Conservation (phyloP, 805 yeast species). For the Myxozyma lipomycoides region DNA sequence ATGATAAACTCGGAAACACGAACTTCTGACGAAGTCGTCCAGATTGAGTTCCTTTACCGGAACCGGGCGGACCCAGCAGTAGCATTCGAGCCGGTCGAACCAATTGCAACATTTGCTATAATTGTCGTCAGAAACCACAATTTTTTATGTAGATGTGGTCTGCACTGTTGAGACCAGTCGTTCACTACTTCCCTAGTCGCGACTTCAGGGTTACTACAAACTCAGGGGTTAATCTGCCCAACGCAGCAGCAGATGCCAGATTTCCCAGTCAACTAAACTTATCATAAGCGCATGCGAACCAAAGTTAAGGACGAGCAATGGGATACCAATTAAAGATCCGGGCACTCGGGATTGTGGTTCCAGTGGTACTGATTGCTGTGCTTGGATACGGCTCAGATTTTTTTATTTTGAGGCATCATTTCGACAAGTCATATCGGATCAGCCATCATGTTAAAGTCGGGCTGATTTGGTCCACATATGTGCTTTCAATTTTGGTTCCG, state of each 20-base stretch:
- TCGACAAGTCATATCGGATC: slow-evolving; percentile 25
- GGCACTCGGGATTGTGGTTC: slow-evolving; percentile 45
- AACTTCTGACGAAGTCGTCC: slow-evolving; percentile 55
- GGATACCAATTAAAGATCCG: slow-evolving; percentile 20
- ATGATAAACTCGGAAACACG: slow-evolving; percentile 57
- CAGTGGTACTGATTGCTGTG: slow-evolving; percentile 52
- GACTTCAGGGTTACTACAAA: too few relatives aligned
- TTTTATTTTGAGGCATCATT: slow-evolving; percentile 48
- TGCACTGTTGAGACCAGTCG: not conserved
- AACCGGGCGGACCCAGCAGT: slow-evolving; percentile 89
- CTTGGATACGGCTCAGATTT: slow-evolving; percentile 62
- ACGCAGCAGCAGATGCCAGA: too few relatives aligned
- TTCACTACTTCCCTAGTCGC: too few relatives aligned
- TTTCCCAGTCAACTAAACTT: too few relatives aligned
- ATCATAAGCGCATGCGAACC: too few relatives aligned
- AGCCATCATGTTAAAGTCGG: not conserved
- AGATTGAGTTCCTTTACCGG: slow-evolving; percentile 92
- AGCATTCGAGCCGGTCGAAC: slow-evolving; percentile 56
- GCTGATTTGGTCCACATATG: not conserved
- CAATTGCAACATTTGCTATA: not conserved
- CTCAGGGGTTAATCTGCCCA: too few relatives aligned
- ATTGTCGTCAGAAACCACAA: too few relatives aligned
- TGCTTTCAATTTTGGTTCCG: slow-evolving; percentile 6
- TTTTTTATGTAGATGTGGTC: too few relatives aligned
- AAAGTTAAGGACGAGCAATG: too few relatives aligned